Evolutionary conservation across 805 yeast species (phyloP), one percentile per base, ranked within the genome.

Genomic region (Saccharomycopsis fodiens): DNA sequence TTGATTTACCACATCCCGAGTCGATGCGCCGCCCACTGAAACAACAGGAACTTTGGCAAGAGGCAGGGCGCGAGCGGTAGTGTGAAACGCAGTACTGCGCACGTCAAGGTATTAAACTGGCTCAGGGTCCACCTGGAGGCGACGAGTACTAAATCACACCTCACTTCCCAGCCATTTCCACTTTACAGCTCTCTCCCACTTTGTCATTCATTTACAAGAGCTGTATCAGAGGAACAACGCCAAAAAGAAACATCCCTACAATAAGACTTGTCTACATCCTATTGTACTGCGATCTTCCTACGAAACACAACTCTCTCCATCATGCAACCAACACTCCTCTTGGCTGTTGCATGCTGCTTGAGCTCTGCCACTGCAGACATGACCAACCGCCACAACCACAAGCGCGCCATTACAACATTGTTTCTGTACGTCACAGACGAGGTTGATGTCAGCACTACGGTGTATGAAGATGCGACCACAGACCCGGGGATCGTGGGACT

Each of bases 391-490:
- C 29, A 25, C 10, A 7, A 25, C 29, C 29, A 25, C 29, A 25
- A 25, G 10, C 6, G 29, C 6, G 29, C 29, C 10, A 25, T 25
- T 10, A 25, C 29, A 6, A 25, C 29, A 7, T 25, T 25, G 29
- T 25, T 7, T 25, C 29, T 25, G 29, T 25, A 25, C 29, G 10
- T 25, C 10, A 25, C 29, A 25, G 10, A 6, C 10, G 29, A 39
- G 17, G 31, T 39, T 39, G 42, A 39, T 16, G 23, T 39, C 22
- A 39, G 36, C 8, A 17, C 20, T 16, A 29, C 31, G 13, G 35
- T 15, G 6, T 25, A 23, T 29, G 42, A 25, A 17, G 35, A 23
- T 2, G 40, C 6, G 5, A 16, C n/a, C 13, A 15, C 41, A 16
- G 27, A 36, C 7, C n/a, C 42, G 6, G n/a, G 39, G 6, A 13